A percentile compares a stretch with the other conserved stretches of the same genome.
Evolutionary conservation across 106 monocot species (phyloP).

Genomic region (Gastrodia elata): DNA sequence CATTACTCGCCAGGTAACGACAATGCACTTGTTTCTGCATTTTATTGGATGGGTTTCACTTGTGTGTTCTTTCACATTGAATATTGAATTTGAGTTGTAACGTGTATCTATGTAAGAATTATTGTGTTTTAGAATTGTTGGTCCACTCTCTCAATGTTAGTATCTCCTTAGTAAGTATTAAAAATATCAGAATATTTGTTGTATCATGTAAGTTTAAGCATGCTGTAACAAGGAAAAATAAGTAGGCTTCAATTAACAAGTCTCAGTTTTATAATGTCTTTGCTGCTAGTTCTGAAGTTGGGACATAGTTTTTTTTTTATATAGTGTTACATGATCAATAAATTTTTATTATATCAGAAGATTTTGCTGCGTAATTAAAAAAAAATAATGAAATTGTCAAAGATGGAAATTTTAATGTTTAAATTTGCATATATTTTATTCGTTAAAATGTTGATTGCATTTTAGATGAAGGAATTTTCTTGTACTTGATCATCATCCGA

Average conservation of each 20-base stretch:
- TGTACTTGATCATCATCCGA: too few relatives aligned
- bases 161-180: neutral
- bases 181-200: neutral
- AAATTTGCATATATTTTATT: too few relatives aligned
- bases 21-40: neutral
- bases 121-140: neutral
- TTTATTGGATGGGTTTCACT: neutral
- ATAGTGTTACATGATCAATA: too few relatives aligned
- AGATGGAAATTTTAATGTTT: too few relatives aligned
- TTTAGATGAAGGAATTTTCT: too few relatives aligned
- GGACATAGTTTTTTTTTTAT: too few relatives aligned
- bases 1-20: neutral
- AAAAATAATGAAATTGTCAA: too few relatives aligned
- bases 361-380: too few relatives aligned
- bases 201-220: neutral
- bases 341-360: too few relatives aligned
- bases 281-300: neutral
- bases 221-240: neutral
- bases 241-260: neutral
- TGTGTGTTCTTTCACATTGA: neutral
- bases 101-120: neutral
- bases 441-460: too few relatives aligned
- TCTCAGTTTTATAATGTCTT: neutral
- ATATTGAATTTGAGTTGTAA: neutral
- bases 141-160: slow-evolving; percentile 2